phyloP scores from a whole-genome alignment of 257 asterid genomes.

The Ballota nigra region DNA sequence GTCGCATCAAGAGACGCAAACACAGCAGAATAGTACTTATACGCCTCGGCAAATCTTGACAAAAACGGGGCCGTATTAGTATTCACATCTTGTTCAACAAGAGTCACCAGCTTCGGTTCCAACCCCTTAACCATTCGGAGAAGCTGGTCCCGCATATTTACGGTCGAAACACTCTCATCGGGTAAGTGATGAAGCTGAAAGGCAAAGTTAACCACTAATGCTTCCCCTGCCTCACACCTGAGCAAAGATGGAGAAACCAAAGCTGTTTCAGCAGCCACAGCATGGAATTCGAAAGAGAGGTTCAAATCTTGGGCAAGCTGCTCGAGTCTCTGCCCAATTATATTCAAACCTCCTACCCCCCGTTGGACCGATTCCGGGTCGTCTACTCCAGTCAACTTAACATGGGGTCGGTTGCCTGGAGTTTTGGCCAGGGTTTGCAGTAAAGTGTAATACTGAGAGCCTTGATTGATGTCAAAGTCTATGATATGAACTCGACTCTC shows the following conservation, averaged over 20 bases:
- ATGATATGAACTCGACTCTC: slow-evolving; percentile 73
- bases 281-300: slow-evolving; percentile 64
- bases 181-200: slow-evolving; percentile 99
- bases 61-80: slow-evolving; percentile 86
- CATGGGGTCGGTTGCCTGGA: slow-evolving; percentile 54
- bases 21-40: slow-evolving; percentile 69
- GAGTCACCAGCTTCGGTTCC: slow-evolving; percentile 75
- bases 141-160: slow-evolving; percentile 78
- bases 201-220: slow-evolving; percentile 77
- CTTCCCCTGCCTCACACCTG: slow-evolving; percentile 57
- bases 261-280: slow-evolving; percentile 63
- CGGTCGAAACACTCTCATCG: slow-evolving; percentile 84
- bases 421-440: slow-evolving; percentile 59
- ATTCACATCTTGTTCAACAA: slow-evolving; percentile 89
- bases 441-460: slow-evolving; percentile 87
- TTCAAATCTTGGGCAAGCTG: slow-evolving; percentile 57
- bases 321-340: slow-evolving; percentile 73
- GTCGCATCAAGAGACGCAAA: slow-evolving; percentile 88
- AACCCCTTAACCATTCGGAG: slow-evolving; percentile 86
- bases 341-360: slow-evolving; percentile 58
- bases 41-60: slow-evolving; percentile 75
- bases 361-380: slow-evolving; percentile 96
- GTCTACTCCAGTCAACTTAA: slow-evolving; percentile 79
- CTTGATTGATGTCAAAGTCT: slow-evolving; percentile 93
- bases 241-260: slow-evolving; percentile 58